Evolutionary conservation across 352 stramenopile species (phyloP).

Genomic region (Phytophthora brassicae): DNA sequence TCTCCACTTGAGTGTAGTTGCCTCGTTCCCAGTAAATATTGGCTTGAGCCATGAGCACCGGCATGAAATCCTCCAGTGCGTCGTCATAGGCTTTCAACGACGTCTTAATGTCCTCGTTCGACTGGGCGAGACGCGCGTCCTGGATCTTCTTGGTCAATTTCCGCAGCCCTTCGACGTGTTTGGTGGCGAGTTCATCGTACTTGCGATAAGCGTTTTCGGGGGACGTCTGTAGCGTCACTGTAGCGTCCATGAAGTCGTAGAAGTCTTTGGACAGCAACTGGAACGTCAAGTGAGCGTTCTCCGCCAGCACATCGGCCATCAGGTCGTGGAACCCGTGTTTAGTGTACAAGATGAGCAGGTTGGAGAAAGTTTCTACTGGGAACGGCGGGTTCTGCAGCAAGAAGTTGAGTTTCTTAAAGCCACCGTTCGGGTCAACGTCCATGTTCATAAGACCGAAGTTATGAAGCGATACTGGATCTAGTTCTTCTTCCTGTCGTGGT

Average conservation of each 20-base stretch:
- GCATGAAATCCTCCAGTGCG: conserved; percentile 94
- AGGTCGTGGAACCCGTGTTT: conserved; percentile 96
- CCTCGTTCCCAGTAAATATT: conserved; percentile 96
- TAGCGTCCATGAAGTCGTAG: conserved; percentile 95
- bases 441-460: conserved; percentile 94
- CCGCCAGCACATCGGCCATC: conserved; percentile 94
- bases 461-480: conserved; percentile 91
- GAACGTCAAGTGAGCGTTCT: conserved; percentile 94
- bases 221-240: conserved; percentile 92
- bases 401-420: conserved; percentile 96
- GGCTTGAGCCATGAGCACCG: conserved; percentile 96
- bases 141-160: conserved; percentile 96
- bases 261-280: conserved; percentile 93
- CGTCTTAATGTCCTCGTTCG: conserved; percentile 93
- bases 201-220: conserved; percentile 94
- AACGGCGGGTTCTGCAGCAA: conserved; percentile 94
- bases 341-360: conserved; percentile 94
- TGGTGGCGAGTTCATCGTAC: conserved; percentile 92
- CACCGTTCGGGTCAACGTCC: conserved; percentile 90
- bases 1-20: conserved; percentile 96
- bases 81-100: conserved; percentile 93
- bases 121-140: conserved; percentile 88
- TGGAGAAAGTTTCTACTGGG: conserved; percentile 95
- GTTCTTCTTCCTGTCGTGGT: conserved; percentile 87
- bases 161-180: conserved; percentile 92